phyloP scores from a whole-genome alignment of 176 grass and related monocot genomes.

The Puya raimondii region DNA sequence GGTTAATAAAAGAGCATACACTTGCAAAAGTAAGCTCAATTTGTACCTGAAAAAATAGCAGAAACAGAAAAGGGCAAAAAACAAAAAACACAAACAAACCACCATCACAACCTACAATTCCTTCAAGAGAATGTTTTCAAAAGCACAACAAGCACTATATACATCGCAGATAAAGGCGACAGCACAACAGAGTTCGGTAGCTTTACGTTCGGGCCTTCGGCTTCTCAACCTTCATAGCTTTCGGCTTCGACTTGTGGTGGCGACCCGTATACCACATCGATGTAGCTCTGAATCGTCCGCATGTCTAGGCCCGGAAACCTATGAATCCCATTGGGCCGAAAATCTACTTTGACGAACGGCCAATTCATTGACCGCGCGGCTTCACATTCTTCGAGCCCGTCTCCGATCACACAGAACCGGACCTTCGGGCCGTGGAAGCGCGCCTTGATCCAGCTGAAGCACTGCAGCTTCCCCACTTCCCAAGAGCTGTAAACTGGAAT shows the following conservation, averaged over 20 bases:
- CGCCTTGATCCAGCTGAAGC: constrained; percentile 93
- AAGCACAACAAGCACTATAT: no score
- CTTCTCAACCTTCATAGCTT: constrained; percentile 35
- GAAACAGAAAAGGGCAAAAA: no score
- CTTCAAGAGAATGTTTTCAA: no score
- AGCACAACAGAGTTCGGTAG: no score
- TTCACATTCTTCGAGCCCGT: constrained; percentile 66
- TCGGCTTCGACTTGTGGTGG: constrained; percentile 11
- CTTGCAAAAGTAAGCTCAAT: no score
- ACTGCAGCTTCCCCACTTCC: constrained; percentile 86
- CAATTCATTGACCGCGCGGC: constrained; percentile 66
- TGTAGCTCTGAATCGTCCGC: constrained; percentile 43
- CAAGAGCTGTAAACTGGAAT: constrained; percentile 89
- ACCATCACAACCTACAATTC: no score
- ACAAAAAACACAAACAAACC: no score
- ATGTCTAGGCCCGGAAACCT: constrained; percentile 71
- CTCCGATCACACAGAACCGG: constrained; percentile 73
- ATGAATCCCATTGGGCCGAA: constrained; percentile 39
- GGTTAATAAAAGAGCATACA: no score
- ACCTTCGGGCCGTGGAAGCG: constrained; percentile 53
- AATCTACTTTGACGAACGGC: constrained; percentile 86
- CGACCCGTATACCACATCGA: constrained; percentile 48
- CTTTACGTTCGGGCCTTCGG: neutral
- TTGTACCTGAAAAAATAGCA: no score
- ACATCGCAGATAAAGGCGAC: no score